Evolutionary conservation across 75 land plant genomes (phyloP), one percentile per base, ranked within the genome.

Genomic region (Sequoiadendron giganteum): DNA sequence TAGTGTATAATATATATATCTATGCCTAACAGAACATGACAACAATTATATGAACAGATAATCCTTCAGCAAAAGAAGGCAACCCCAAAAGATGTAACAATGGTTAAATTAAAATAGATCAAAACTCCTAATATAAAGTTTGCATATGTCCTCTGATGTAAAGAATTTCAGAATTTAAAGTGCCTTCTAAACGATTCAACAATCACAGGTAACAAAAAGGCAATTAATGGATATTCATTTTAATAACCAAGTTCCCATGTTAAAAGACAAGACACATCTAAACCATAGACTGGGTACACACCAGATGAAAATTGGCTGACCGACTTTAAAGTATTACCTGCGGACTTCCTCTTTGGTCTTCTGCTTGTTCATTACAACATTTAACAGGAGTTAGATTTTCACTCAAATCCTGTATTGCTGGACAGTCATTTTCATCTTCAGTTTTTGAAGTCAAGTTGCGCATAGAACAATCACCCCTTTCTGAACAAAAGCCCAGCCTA

Each of bases 381-480:
- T 79, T 28, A 42, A 79, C 47, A 42, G 10, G 28, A 79, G 47
- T 39, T 21, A 40, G 7, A 34, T 79, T 42, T 79, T 40, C 82
- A 19, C 45, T 40, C 43, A 42, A 79, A 79, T 40, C 28, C n/a
- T 21, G 39, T 79, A 40, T 79, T 79, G n/a, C 45, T 40, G 21
- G 45, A 79, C 40, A 40, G 18, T 42, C 82, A 79, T 42, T 40
- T 79, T 79, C 45, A 40, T 79, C 82, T 79, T 79, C 47, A 40
- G 21, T 36, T 40, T 79, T 40, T 39, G 86, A 85, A 56, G 30
- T 34, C 34, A 52, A 85, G 5, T 61, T 36, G 39, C 32, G 38
- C 30, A 85, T 19, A 58, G 72, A 38, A 85, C 25, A 32, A 16
- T 25, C 72, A 85, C 61, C 86, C 86, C 61, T 85, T 79, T 25